These are phyloP conservation scores for Novymonas esmeraldas DNA, from an alignment of 208 protist species.

Conservation along the genomic window DNA sequence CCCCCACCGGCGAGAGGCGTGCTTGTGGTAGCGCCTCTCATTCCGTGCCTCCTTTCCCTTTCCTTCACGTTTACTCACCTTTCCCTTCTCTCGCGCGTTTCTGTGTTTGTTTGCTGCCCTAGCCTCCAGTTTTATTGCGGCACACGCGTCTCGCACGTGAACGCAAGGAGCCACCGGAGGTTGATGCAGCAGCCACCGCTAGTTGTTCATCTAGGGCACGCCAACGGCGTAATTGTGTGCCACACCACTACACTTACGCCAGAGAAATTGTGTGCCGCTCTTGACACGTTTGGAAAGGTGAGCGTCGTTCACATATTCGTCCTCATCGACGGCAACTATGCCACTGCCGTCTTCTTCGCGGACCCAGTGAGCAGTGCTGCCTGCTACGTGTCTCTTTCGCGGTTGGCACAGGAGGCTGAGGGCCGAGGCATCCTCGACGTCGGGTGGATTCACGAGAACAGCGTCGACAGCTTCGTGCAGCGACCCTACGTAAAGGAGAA, in stretches of 20 bases:
- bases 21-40: too few relatives aligned
- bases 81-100: too few relatives aligned
- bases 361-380: constrained; percentile 22
- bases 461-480: constrained; percentile 28
- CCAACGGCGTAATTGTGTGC: constrained; percentile 41
- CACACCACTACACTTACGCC: constrained; percentile 32
- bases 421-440: constrained; percentile 37
- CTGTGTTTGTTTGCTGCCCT: too few relatives aligned
- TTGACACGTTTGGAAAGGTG: constrained; percentile 35
- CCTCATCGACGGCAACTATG: constrained; percentile 34
- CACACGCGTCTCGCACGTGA: neutral
- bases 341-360: constrained; percentile 42
- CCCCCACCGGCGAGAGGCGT: too few relatives aligned
- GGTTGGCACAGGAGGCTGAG: constrained; percentile 8
- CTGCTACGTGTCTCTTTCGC: constrained; percentile 34
- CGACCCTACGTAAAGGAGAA: constrained; percentile 54
- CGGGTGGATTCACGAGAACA: constrained; percentile 67
- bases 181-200: constrained; percentile 17
- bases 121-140: too few relatives aligned
- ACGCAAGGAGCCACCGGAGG: neutral
- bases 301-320: constrained; percentile 31
- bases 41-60: too few relatives aligned
- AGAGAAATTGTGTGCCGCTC: constrained; percentile 14
- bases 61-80: too few relatives aligned
- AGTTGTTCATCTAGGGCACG: constrained; percentile 39